These are phyloP conservation scores for Annona cherimola DNA, from an alignment of 164 flowering plant genomes.

Conservation along the genomic window DNA sequence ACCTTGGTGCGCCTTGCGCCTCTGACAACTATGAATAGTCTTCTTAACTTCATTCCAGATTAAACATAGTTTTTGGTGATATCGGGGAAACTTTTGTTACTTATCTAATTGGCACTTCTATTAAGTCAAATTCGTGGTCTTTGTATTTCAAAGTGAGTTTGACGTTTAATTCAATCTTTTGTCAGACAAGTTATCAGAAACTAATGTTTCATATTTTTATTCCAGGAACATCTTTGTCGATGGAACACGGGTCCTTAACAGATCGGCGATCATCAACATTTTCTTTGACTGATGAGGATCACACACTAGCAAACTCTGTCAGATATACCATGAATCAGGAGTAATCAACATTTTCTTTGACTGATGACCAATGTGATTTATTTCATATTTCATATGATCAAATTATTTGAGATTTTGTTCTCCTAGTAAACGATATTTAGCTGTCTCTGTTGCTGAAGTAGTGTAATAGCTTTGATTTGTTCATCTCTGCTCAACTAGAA, in stretches of 20 bases:
- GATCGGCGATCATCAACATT: conserved; percentile 62
- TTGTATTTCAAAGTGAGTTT: not conserved
- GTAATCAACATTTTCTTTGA: conserved; percentile 20
- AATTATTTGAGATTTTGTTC: not conserved
- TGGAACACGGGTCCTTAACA: conserved; percentile 64
- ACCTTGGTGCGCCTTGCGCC: too few species aligned
- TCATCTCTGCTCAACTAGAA: too few species aligned
- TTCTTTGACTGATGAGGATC: conserved; percentile 79
- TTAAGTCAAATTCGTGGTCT: too few species aligned
- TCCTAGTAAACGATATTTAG: not conserved
- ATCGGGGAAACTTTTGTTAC: too few species aligned
- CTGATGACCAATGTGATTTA: not conserved
- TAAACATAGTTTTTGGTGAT: too few species aligned
- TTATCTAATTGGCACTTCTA: too few species aligned
- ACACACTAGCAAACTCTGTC: conserved; percentile 77
- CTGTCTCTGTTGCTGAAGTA: not conserved
- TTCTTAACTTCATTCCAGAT: too few species aligned
- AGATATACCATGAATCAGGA: conserved; percentile 81
- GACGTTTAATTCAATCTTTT: not conserved
- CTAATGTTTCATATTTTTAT: not conserved
- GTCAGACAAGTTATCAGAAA: not conserved
- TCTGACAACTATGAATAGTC: too few species aligned
- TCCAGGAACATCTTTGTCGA: conserved; percentile 13
- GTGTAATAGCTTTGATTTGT: not conserved
- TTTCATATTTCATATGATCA: not conserved